Conservation (phyloP, 768 basidiomycete genomes). For the Psilocybe tampanensis region DNA sequence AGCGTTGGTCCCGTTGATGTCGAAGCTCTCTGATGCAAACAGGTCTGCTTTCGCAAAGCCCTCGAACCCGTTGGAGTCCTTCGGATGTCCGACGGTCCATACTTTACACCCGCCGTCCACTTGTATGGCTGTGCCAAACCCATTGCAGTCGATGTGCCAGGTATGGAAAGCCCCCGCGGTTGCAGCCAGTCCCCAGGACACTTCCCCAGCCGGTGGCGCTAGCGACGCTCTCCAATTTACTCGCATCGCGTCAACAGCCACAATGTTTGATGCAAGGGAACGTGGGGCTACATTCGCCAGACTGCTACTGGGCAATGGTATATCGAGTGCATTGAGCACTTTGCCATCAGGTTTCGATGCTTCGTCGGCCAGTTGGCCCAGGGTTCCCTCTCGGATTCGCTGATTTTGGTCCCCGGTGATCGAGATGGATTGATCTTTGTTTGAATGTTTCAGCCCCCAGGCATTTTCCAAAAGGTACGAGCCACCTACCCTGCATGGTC, state of each 20-base stretch:
- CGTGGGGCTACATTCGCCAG: neutral
- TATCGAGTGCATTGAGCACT: neutral
- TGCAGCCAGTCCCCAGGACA: neutral
- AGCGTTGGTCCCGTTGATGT: too few relatives aligned
- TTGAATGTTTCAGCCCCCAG: neutral
- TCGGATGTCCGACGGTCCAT: too few relatives aligned
- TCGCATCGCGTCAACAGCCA: neutral
- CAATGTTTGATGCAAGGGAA: neutral
- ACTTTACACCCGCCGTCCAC: too few relatives aligned
- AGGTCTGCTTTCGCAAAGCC: too few relatives aligned
- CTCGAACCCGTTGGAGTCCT: too few relatives aligned
- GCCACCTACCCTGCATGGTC: neutral
- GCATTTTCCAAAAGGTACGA: neutral
- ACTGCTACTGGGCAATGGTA: neutral
- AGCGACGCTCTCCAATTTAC: neutral
- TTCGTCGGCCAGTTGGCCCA: neutral
- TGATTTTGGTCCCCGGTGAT: neutral
- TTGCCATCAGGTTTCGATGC: neutral
- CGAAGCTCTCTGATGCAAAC: too few relatives aligned
- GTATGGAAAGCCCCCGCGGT: neutral
- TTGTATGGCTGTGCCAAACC: neutral
- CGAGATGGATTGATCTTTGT: neutral
- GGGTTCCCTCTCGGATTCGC: neutral
- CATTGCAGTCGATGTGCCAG: neutral
- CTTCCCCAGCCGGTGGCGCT: neutral